Base-by-base conservation (phyloP, 108 stramenopile species). In the Parmales sp. region DNA sequence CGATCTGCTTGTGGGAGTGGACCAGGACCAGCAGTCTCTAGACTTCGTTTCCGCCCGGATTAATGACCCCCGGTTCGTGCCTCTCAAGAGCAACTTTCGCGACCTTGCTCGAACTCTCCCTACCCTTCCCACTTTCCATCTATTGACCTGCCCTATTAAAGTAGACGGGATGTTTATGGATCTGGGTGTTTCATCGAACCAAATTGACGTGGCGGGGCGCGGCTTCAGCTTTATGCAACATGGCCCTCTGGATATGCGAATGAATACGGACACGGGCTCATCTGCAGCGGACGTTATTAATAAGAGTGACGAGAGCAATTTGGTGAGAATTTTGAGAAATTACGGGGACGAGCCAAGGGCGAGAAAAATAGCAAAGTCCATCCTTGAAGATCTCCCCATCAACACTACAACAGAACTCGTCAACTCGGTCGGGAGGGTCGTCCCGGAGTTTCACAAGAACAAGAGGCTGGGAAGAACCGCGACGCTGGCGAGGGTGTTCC, bases 201-300 rank as follows among this genome's bases (percentile, higher is more conserved):
- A 96, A 78, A 90, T 96, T 63, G 86, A 96, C 73, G 84, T 72
- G 0, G 69, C 87, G 2, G 89, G 83, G 20, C 87, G 95, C 6
- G 95, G 95, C 4, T 96, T 96, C 82, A 80, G 88, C 37, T 93
- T 93, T 64, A 86, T 90, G 80, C 78, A 81, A 67, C 89, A 94
- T 45, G 93, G 95, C 0, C 91, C 90, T n/a, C 71, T 96, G 7
- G 95, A 96, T 65, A 96, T 96, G 95, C 73, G 95, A n/a, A 93
- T 96, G 92, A 20, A 39, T 29, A 37, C 48, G 44, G 37, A 49
- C 23, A 48, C 51, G 0, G 76, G 81, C 8, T 39, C 88, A 5
- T 90, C 88, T 1, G 94, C 94, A 4, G 87, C 88, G 20, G 88
- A 90, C 67, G 78, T 95, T 38, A 84, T 88, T 79, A 95, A 95